A percentile compares a stretch with the other conserved stretches of the same genome.
Conservation (phyloP, 2,329 filamentous ascomycete species). For the Coniochaeta sp. region DNA sequence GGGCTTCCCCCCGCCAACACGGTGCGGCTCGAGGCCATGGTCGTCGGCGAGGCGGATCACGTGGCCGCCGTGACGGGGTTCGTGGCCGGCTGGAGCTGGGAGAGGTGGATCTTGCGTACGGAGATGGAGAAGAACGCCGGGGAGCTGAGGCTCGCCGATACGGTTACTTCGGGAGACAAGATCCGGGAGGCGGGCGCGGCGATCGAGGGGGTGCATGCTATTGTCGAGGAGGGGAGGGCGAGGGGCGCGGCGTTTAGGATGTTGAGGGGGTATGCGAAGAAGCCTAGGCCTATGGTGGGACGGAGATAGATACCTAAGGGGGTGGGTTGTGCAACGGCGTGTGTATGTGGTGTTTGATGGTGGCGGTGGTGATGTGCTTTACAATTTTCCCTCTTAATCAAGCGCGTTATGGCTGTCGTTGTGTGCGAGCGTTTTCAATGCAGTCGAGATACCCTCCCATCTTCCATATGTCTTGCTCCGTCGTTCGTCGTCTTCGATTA, state of each 20-base stretch:
- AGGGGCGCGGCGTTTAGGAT: conserved; percentile 54
- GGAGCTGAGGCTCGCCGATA: conserved; percentile 44
- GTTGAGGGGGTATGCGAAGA: conserved; percentile 57
- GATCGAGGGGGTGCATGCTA: conserved; percentile 51
- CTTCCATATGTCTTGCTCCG: neutral
- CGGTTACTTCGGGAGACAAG: conserved; percentile 40
- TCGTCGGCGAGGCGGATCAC: conserved; percentile 62
- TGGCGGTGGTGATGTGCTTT: neutral
- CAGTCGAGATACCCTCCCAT: neutral
- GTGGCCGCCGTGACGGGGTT: conserved; percentile 72
- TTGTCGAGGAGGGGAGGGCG: conserved; percentile 57
- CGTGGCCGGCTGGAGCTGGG: conserved; percentile 86
- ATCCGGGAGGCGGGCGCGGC: conserved; percentile 51
- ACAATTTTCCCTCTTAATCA: neutral
- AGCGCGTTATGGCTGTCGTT: neutral
- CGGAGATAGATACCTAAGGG: conserved; percentile 6
- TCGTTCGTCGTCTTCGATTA: too few species aligned
- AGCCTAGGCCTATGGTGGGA: conserved; percentile 34
- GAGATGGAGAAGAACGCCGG: conserved; percentile 75
- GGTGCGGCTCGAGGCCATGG: conserved; percentile 54
- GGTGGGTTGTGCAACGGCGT: neutral
- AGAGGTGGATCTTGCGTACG: conserved; percentile 88
- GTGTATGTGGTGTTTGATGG: neutral
- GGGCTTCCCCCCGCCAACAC: conserved; percentile 35
- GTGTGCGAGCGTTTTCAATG: neutral